A percentile compares a stretch with the other conserved stretches of the same genome.
phyloP scores from a whole-genome alignment of 768 basidiomycete genomes.

The Astraeus odoratus region DNA sequence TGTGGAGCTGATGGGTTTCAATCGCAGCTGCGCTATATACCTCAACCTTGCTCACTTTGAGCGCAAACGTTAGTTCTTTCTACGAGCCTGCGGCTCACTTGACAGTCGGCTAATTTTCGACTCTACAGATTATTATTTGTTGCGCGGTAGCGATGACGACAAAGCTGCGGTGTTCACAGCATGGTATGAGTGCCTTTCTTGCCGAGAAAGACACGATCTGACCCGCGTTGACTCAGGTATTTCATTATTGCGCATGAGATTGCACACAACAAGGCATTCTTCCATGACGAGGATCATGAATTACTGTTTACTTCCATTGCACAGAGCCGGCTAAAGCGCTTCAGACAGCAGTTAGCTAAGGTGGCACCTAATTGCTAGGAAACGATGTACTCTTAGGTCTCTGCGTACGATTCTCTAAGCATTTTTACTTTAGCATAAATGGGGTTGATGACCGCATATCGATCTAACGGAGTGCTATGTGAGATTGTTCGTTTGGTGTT shows the following conservation, averaged over 20 bases:
- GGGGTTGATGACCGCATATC: no score
- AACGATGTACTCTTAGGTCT: no score
- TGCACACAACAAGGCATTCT: constrained; percentile 16
- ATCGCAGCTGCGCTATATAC: constrained; percentile 10
- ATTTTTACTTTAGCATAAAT: no score
- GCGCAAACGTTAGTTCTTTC: constrained; percentile 6
- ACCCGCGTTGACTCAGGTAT: constrained; percentile 11
- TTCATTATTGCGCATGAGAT: constrained; percentile 24
- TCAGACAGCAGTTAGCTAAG: not conserved
- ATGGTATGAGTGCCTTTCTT: not conserved
- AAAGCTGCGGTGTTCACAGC: not conserved
- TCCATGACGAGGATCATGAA: constrained; percentile 23
- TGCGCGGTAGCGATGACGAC: not conserved
- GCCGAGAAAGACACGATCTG: not conserved
- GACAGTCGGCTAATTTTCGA: not conserved
- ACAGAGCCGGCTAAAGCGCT: constrained; percentile 3
- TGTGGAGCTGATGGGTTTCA: constrained; percentile 13
- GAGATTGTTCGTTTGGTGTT: no score
- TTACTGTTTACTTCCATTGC: constrained; percentile 12
- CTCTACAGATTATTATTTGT: not conserved
- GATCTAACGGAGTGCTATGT: no score
- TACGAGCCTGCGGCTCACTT: not conserved
- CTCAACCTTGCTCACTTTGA: constrained; percentile 10
- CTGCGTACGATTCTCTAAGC: no score
- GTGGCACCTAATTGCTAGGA: constrained; percentile 1